Base-by-base conservation (phyloP, 2,329 filamentous ascomycete genomes). In the Neoscytalidium dimidiatum region DNA sequence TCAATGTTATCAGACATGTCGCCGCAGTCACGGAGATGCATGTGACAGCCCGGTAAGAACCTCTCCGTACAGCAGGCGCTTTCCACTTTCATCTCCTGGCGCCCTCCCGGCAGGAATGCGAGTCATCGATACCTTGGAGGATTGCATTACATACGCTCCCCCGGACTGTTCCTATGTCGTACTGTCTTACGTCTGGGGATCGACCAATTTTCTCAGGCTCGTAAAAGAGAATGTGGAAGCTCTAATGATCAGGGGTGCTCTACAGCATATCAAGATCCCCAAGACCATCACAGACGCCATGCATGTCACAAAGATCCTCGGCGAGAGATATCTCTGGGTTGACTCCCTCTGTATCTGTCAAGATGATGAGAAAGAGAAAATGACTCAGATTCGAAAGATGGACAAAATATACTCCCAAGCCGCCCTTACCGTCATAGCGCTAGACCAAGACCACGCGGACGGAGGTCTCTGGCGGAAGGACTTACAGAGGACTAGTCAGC, bases 271-370 rank as follows among this genome's bases (percentile, higher is more conserved):
- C 7, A 21, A 58, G 29, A 13, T 56, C 6, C 68, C 68, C 0
- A 56, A 38, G 13, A 64, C 58, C 0, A 65, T 69, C 13, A 21
- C 2, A 0, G 66, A 69, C 11, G 41, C 67, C 1, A 66, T 69
- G 1, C 38, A 64, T 7, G 46, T 69, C 1, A 31, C 58, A 6
- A 7, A 29, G 3, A 8, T n/a, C 0, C 14, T 68, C 2, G 66
- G 66, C 2, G 63, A 66, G 48, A 38, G 66, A 35, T 62, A 64
- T 21, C 46, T 70, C 1, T 70, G 68, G 68, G 63, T 69, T 33
- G 68, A 70, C 28, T 63, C 67, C 3, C 58, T 70, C 9, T 70
- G 68, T 53, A 70, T 64, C 38, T 13, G 44, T 4, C 62, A 64
- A n/a, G 62, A 64, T 38, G 62, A 64, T 23, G 51, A 62, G 8